These are phyloP conservation scores for Hypoxylon sp. DNA, from an alignment of 2,329 filamentous ascomycete species.

Conservation along the genomic window DNA sequence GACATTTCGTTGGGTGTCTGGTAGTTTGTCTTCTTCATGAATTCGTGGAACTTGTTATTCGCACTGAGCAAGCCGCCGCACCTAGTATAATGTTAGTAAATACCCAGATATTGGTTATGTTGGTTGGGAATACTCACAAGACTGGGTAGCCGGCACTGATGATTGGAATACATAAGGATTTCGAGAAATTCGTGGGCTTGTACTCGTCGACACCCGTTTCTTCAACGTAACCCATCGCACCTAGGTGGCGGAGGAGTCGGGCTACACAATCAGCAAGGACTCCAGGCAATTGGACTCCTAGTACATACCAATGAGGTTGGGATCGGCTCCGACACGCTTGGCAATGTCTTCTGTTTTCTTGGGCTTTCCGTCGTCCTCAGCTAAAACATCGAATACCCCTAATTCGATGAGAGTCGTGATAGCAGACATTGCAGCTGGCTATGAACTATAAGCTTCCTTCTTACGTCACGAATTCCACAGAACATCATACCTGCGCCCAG, in stretches of 20 bases:
- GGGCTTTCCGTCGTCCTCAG: conserved; percentile 52
- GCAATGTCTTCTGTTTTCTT: conserved; percentile 55
- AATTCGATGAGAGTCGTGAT: conserved; percentile 55
- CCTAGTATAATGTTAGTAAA: conserved; percentile 15
- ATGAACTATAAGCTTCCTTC: background rate
- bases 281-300: background rate
- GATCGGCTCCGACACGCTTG: conserved; percentile 45
- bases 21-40: conserved; percentile 50
- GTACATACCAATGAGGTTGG: conserved; percentile 39
- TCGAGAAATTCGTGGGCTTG: conserved; percentile 53
- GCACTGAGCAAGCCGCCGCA: conserved; percentile 24
- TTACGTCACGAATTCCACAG: background rate
- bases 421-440: conserved; percentile 39
- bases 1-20: conserved; percentile 51
- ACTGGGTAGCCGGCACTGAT: conserved; percentile 49
- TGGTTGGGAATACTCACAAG: conserved; percentile 46
- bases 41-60: conserved; percentile 53
- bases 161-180: conserved; percentile 46
- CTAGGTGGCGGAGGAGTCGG: conserved; percentile 55
- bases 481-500: conserved; percentile 59
- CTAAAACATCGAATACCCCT: conserved; percentile 57
- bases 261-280: conserved; percentile 16
- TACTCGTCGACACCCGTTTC: conserved; percentile 55
- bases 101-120: background rate
- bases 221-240: conserved; percentile 54